Conservation (phyloP, 768 basidiomycete genomes). For the Imleria badia region DNA sequence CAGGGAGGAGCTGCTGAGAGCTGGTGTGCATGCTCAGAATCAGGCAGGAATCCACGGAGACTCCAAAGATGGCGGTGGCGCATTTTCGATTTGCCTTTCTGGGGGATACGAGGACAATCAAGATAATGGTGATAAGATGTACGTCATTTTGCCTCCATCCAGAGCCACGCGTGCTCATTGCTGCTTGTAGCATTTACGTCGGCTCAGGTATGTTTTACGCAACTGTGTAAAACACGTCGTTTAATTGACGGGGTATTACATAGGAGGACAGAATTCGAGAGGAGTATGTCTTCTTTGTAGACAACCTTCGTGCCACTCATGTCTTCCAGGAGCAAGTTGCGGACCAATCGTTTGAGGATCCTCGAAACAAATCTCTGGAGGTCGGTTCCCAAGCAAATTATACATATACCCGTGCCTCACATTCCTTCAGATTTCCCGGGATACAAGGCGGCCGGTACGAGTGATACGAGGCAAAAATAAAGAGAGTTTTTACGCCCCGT, state of each 20-base stretch:
- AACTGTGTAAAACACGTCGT: not conserved
- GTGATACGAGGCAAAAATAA: slow-evolving; percentile 35
- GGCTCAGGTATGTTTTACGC: slow-evolving; percentile 28
- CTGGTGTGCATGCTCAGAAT: slow-evolving; percentile 35
- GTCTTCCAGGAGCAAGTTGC: slow-evolving; percentile 19
- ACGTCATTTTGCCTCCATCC: slow-evolving; percentile 7
- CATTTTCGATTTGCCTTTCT: slow-evolving; percentile 43
- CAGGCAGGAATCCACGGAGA: slow-evolving; percentile 43
- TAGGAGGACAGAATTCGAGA: slow-evolving; percentile 25
- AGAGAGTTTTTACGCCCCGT: slow-evolving; percentile 19
- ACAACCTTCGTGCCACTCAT: not conserved
- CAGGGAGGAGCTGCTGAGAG: slow-evolving; percentile 22
- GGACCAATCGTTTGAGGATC: slow-evolving; percentile 24
- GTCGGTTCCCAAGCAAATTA: slow-evolving; percentile 7
- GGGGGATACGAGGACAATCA: slow-evolving; percentile 43
- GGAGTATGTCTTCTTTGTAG: slow-evolving; percentile 14
- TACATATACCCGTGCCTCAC: not conserved
- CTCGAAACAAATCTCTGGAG: slow-evolving; percentile 18
- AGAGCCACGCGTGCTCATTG: not conserved
- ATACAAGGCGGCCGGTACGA: slow-evolving; percentile 34
- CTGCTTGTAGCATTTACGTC: slow-evolving; percentile 31
- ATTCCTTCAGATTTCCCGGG: slow-evolving; percentile 27
- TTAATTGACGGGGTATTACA: not conserved
- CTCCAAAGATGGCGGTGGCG: slow-evolving; percentile 22
- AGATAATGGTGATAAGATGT: slow-evolving; percentile 40